Percentiles rank a stretch among this genome's conserved stretches.
These are phyloP conservation scores for Multifurca ochricompacta DNA, from an alignment of 768 basidiomycete genomes.

Conservation along the genomic window DNA sequence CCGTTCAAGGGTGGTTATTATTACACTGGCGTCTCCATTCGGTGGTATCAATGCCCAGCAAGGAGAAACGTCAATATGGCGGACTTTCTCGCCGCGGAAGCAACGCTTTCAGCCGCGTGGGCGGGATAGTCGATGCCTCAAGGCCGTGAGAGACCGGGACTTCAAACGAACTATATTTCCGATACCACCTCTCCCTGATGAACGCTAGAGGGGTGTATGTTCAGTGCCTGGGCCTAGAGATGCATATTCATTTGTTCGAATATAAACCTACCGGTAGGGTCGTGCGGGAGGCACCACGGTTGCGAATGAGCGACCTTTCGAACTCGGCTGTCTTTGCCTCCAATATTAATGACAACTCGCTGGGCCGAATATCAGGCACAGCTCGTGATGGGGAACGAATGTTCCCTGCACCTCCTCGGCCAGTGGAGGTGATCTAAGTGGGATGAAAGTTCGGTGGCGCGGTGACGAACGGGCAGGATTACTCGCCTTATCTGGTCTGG, in stretches of 20 bases:
- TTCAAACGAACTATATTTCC: not conserved
- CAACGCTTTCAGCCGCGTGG: not conserved
- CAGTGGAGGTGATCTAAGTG: not conserved
- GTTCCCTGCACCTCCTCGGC: conserved; percentile 17
- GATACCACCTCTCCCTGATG: conserved; percentile 7
- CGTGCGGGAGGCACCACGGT: not conserved
- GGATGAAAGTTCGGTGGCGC: not conserved
- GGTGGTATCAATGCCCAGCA: too few species aligned
- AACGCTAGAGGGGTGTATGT: conserved; percentile 1
- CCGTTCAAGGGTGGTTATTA: too few species aligned
- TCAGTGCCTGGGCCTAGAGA: not conserved
- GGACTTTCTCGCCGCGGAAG: not conserved
- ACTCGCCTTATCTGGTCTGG: not conserved
- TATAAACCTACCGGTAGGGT: not conserved
- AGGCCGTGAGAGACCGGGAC: not conserved
- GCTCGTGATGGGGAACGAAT: not conserved
- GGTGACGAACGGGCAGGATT: not conserved
- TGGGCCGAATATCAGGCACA: not conserved
- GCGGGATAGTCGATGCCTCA: not conserved
- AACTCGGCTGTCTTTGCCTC: not conserved
- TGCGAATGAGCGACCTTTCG: not conserved
- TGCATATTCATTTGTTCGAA: not conserved
- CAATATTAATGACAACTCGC: not conserved
- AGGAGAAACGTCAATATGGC: not conserved
- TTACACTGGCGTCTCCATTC: too few species aligned